Evolutionary conservation across 768 basidiomycete species (phyloP), one percentile per base, ranked within the genome.

Genomic region (Russula virescens): DNA sequence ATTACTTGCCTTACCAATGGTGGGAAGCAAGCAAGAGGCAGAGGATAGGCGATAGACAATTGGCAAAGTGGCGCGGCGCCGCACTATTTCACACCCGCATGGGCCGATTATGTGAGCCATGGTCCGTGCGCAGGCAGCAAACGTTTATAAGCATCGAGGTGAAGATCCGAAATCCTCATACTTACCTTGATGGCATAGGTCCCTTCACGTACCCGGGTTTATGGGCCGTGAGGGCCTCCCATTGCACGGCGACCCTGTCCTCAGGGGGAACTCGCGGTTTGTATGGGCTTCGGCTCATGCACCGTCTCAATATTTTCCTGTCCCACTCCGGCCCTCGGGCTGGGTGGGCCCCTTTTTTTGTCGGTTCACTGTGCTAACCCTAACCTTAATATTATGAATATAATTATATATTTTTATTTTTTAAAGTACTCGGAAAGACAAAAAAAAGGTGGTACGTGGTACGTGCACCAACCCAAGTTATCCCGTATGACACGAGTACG

Each of bases 291-390:
- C 78, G 83, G 85, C 78, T 78, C 82, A 85, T 85, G 86, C 84
- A 87, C 80, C 80, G 83, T 86, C 84, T 78, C 70, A 86, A 87
- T 87, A 87, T 87, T 87, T 87, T 80, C 84, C 85, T 75, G 85
- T 86, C 81, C 82, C 77, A 75, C 79, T 79, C 78, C 69, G 79
- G 82, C 82, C 83, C 68, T 66, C 68, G 68, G 68, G 68, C 68
- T 69, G 68, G 68, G 68, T 45, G 66, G 68, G 68, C 71, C 70
- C 60, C 71, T 66, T 73, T 75, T n/a, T 73, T 71, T 70, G 70
- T 38, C 7, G 14, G 21, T 59, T 19, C 11, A 4, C 0, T 23
- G 21, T 50, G 0, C 58, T 64, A 64, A 64, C 63, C 63, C 63
- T 64, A 64, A 64, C 63, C 63, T 11, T 64, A 45, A 13, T 16